Conservation (phyloP, 768 basidiomycete species). For the Tephrocybe sp. region DNA sequence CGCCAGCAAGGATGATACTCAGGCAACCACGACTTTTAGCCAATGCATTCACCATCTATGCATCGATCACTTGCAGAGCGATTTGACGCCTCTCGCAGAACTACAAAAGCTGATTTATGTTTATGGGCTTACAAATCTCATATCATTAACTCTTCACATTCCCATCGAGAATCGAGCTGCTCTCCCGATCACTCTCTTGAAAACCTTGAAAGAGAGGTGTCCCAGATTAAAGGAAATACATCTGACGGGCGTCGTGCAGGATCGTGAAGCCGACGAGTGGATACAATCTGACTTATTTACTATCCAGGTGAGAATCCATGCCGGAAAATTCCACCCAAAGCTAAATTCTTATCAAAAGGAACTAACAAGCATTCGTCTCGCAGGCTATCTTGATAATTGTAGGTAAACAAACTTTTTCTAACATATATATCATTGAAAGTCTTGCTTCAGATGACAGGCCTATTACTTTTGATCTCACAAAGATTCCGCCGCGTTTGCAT, state of each 20-base stretch:
- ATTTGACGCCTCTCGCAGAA: not conserved
- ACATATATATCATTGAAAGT: not conserved
- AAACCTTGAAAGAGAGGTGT: not conserved
- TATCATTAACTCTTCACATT: not conserved
- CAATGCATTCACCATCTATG: not conserved
- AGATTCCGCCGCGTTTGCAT: constrained; percentile 3
- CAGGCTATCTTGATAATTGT: not conserved
- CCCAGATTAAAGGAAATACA: not conserved
- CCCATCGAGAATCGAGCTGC: not conserved
- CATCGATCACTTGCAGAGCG: not conserved
- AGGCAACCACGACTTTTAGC: not conserved
- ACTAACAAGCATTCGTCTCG: constrained; percentile 1
- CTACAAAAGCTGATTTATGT: not conserved
- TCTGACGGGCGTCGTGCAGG: not conserved
- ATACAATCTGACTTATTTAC: constrained; percentile 4
- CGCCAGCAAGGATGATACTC: not conserved
- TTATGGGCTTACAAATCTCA: not conserved
- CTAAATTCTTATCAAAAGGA: not conserved
- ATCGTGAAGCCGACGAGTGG: not conserved
- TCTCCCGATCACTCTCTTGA: not conserved
- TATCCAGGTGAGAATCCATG: constrained; percentile 1
- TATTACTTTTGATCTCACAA: constrained; percentile 4
- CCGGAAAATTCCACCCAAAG: not conserved
- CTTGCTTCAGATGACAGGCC: too few relatives aligned
- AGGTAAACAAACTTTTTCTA: too few relatives aligned